Base-by-base conservation (phyloP, 805 yeast genomes). In the Wickerhamomyces mucosus region DNA sequence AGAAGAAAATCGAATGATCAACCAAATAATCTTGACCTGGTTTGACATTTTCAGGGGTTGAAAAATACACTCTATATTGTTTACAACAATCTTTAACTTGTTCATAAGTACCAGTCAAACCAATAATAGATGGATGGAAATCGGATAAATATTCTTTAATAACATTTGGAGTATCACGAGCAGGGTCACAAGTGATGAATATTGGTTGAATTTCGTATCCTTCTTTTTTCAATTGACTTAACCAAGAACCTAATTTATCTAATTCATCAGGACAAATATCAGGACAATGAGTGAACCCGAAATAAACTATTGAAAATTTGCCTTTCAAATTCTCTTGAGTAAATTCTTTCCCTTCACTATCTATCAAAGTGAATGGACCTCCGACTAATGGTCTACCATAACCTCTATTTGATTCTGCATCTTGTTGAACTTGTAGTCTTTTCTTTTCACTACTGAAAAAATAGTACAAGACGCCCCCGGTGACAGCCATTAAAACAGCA, bases 261-360 rank as follows among this genome's bases (percentile, higher is more conserved):
- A 92, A 69, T 55, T 92, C 98, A 56, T 92, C 98, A 9, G 98
- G 98, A 58, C 98, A 92, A 33, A 92, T 88, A 58, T 92, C 98
- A 6, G 98, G 98, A 60, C 98, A 92, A 59, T 88, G 88, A 4
- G 96, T 82, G 63, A 92, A 92, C 0, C 98, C 98, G 59, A 92
- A 92, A 55, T 92, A 92, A n/a, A 89, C 56, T 28, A 92, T 62
- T 9, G 89, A 74, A 57, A 86, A 92, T 53, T 73, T 78, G 21
- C 88, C 92, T 39, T 70, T 58, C 49, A 92, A 61, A 45, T 89
- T 68, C 39, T 83, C 65, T 18, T 85, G 75, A 2, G 96, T 85
- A 56, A 92, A 92, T 14, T 53, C 56, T 18, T 78, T 58, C 23
- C 88, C 86, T 32, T 85, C 59, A 21, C 70, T 66, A 52, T 89